These are phyloP conservation scores for Stachybotrys elegans DNA, from an alignment of 2,329 filamentous ascomycete species.

Conservation along the genomic window DNA sequence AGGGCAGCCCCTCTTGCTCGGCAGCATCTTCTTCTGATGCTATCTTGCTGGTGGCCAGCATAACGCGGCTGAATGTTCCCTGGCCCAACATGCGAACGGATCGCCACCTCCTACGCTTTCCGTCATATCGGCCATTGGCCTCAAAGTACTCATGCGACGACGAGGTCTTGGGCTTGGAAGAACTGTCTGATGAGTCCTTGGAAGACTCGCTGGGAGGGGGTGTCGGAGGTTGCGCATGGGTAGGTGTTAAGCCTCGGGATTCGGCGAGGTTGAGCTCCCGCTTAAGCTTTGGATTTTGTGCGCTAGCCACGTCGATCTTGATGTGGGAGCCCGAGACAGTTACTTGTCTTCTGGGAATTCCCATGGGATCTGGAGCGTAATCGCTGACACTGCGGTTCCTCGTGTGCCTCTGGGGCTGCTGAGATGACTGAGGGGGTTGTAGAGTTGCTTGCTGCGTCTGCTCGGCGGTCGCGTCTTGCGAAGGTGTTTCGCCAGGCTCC, in stretches of 20 bases:
- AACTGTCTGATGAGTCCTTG: constrained; percentile 33
- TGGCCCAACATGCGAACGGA: constrained; percentile 78
- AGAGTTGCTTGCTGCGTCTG: constrained; percentile 10
- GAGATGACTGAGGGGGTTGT: constrained; percentile 5
- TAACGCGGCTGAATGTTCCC: constrained; percentile 92
- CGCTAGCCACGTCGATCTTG: constrained; percentile 31
- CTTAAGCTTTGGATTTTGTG: constrained; percentile 48
- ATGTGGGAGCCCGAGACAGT: constrained; percentile 63
- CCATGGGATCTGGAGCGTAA: constrained; percentile 69
- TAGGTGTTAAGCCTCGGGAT: constrained; percentile 64
- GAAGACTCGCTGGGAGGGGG: constrained; percentile 77
- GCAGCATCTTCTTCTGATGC: constrained; percentile 41
- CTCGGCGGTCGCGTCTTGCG: constrained; percentile 23
- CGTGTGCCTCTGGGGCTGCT: constrained; percentile 39
- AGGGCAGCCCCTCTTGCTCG: constrained; percentile 25
- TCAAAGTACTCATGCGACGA: constrained; percentile 59
- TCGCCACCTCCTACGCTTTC: constrained; percentile 72
- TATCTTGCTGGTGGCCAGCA: constrained; percentile 79
- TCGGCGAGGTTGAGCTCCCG: constrained; percentile 79
- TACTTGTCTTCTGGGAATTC: constrained; percentile 65
- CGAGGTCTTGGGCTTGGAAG: constrained; percentile 35
- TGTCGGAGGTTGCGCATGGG: constrained; percentile 63
- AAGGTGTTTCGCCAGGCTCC: constrained; percentile 21
- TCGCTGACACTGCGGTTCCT: constrained; percentile 86
- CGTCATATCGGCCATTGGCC: constrained; percentile 59